Conservation (phyloP, 176 grass and related monocot species). For the Tuctoria greenei region DNA sequence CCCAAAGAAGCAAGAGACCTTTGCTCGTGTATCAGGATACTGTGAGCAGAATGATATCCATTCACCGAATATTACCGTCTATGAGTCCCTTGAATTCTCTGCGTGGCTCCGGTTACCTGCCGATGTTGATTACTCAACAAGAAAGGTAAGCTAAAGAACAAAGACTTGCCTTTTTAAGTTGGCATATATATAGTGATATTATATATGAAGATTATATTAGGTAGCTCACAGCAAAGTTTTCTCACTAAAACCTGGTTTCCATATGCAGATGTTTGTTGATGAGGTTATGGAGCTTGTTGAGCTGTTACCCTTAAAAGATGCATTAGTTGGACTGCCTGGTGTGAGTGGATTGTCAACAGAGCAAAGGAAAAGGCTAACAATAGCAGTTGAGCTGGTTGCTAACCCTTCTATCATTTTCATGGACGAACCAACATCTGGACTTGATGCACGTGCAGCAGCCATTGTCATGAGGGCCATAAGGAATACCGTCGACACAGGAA, state of each 20-base stretch:
- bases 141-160: not conserved
- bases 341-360: not conserved
- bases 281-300: not conserved
- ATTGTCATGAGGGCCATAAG: no score
- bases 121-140: not conserved
- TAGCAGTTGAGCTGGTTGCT: no score
- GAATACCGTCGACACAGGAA: no score
- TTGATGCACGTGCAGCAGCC: no score
- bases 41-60: not conserved
- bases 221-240: not conserved
- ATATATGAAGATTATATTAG: not conserved
- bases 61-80: not conserved
- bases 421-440: no score
- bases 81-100: not conserved
- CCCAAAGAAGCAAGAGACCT: not conserved
- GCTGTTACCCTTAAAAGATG: not conserved
- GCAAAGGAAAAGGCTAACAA: slow-evolving; percentile 22
- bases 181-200: not conserved
- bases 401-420: no score
- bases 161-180: not conserved
- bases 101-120: not conserved
- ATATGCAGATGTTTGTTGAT: not conserved
- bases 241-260: not conserved
- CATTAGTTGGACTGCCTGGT: not conserved
- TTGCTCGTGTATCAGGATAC: not conserved